Evolutionary conservation across 768 basidiomycete genomes (phyloP), one percentile per base, ranked within the genome.

Genomic region (Boletus pseudo-olivaceus): DNA sequence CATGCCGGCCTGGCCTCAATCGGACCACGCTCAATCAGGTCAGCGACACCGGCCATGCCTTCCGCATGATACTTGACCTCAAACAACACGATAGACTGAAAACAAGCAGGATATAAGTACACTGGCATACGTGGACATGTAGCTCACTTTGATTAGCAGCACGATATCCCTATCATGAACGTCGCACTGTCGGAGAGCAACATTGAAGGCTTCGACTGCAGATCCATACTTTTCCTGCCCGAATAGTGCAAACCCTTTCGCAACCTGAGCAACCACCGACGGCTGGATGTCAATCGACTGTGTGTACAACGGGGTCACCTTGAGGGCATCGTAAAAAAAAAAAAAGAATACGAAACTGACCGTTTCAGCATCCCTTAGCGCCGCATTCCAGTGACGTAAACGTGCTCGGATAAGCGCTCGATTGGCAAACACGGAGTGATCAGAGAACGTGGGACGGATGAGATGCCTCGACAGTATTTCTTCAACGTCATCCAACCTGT

Each of bases 241-340:
- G 27, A 57, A 57, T 19, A 57, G 27, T 15, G 54, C 54, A 39
- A 57, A 45, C 2, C 56, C 56, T 15, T 49, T 56, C 7, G 56
- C 54, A 7, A 57, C 37, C 1, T 55, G 42, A 49, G 47, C 53
- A 23, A 40, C n/a, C 11, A 57, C 56, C 7, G 56, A 57, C 2
- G 56, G 47, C 14, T 57, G 54, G 17, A 57, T 56, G 15, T 44
- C 53, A 12, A 56, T 56, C 7, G 56, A 57, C 56, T 57, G 11
- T 23, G 17, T 37, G n/a, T 32, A 9, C 11, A 7, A 35, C 8
- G 15, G 1, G 14, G 7, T 45, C 35, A 45, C 33, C 1, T 19
- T 38, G 30, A n/a, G n/a, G 15, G 6, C 10, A 23, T 35, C 14
- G n/a, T 20, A 10, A 26, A 46, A 10, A 19, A 30, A 33, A 2